Evolutionary conservation across 1,284 basidiomycete genomes (phyloP), one percentile per base, ranked within the genome.

Genomic region (Phellopilus nigrolimitatus): DNA sequence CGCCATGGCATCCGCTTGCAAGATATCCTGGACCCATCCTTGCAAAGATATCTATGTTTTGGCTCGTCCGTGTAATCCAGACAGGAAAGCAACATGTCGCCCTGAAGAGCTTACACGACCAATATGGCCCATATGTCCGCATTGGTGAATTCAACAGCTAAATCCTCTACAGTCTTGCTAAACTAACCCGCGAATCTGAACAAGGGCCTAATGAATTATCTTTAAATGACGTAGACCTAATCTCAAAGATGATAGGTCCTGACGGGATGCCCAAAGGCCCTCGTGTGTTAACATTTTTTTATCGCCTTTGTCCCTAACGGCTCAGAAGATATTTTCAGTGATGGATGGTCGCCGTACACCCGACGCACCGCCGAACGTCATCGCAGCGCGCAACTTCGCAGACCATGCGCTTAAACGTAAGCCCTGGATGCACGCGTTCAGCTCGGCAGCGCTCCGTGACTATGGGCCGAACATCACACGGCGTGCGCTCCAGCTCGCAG

Each of bases 1-100:
- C 60, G 2, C 60, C 61, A 4, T 54, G 60, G 39, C 61, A 62
- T 48, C 60, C 61, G 5, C 55, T 62, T 5, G 56, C 59, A 4
- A 7, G 28, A 4, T 62, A 55, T 44, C 60, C 61, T 25, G 61
- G 61, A 3, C 61, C 61, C 4, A 13, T 57, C 6, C 25, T 43
- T n/a, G 17, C 2, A 25, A 19, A 9, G n/a, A 41, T 31, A 15
- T 9, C 3, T 31, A 8, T 15, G 30, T 44, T 10, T n/a, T 21
- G 12, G 7, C 13, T 31, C 13, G 7, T 31, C 13, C 30, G 7
- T 31, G 7, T 31, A 13, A 31, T 7, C 13, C 15, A 44, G 42
- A 3, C 45, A 8, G 56, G 58, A 22, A 51, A 58, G 21, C 31
- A 45, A 31, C 56, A 62, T 30, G 34, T 39, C 1, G 44, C 44